A percentile compares a stretch with the other conserved stretches of the same genome.
These are phyloP conservation scores for Syzygium syzygioides DNA, from an alignment of 441 rosid species.

Conservation along the genomic window DNA sequence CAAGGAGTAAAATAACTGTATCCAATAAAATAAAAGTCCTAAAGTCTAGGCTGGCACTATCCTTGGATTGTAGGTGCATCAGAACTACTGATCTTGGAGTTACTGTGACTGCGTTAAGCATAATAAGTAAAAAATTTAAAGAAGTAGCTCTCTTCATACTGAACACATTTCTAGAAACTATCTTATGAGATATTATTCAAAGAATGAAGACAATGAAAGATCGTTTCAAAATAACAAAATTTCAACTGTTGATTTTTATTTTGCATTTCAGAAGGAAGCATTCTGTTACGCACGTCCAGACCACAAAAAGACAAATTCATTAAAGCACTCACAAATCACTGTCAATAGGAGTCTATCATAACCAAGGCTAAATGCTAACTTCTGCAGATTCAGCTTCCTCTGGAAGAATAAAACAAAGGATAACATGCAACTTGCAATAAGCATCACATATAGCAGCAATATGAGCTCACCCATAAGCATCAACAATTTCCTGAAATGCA, in stretches of 20 bases:
- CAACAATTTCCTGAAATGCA: conserved; percentile 94
- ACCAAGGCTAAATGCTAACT: background rate
- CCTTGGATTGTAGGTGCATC: background rate
- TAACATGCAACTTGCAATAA: background rate
- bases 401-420: background rate
- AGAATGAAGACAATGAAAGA: background rate
- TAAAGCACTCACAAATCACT: background rate
- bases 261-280: background rate
- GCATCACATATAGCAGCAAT: background rate
- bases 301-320: background rate
- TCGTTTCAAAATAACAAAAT: background rate
- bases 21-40: background rate
- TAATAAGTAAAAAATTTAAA: background rate
- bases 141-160: background rate
- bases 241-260: background rate
- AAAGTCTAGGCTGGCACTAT: background rate
- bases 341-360: background rate
- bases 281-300: background rate
- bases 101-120: background rate
- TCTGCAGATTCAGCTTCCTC: background rate
- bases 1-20: background rate
- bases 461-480: conserved; percentile 91
- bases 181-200: background rate
- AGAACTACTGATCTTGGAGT: background rate
- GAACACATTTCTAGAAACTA: background rate